A percentile compares a stretch with the other conserved stretches of the same genome.
Conservation (phyloP, 805 yeast genomes). For the Wickerhamiella allomyrinae region DNA sequence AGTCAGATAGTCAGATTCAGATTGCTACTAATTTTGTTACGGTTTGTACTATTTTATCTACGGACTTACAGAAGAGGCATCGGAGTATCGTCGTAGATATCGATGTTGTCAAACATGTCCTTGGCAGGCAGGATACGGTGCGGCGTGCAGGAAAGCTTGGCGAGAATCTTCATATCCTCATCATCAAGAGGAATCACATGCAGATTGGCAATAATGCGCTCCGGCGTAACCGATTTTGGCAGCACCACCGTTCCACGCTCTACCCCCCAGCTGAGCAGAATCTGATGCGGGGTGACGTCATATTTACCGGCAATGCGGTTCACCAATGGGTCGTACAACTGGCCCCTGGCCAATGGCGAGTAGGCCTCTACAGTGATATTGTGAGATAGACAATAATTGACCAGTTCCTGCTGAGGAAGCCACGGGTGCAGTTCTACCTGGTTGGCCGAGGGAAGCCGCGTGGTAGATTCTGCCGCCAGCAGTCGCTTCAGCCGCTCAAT, state of each 20-base stretch:
- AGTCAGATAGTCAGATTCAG: too few species aligned
- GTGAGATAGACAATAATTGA: constrained; percentile 41
- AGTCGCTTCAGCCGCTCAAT: constrained; percentile 42
- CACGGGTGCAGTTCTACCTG: constrained; percentile 80
- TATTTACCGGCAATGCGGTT: constrained; percentile 28
- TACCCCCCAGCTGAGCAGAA: constrained; percentile 36
- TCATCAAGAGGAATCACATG: constrained; percentile 37
- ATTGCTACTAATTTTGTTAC: neutral
- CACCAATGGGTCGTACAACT: constrained; percentile 26
- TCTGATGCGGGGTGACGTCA: constrained; percentile 31
- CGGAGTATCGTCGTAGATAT: neutral
- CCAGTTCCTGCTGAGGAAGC: constrained; percentile 52
- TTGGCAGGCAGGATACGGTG: constrained; percentile 5
- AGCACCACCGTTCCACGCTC: constrained; percentile 46
- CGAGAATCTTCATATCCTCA: constrained; percentile 18
- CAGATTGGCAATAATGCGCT: constrained; percentile 43
- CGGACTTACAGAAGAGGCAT: neutral
- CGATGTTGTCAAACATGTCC: neutral
- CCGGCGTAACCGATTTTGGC: constrained; percentile 51
- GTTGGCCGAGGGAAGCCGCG: constrained; percentile 46
- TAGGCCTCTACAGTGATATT: constrained; percentile 57
- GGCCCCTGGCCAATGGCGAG: constrained; percentile 61
- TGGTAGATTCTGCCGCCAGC: constrained; percentile 27
- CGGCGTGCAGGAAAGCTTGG: constrained; percentile 18
- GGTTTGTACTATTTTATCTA: too few species aligned